Conservation (phyloP, 1,139 yeast species). For the Arxiozyma slooffiae region DNA sequence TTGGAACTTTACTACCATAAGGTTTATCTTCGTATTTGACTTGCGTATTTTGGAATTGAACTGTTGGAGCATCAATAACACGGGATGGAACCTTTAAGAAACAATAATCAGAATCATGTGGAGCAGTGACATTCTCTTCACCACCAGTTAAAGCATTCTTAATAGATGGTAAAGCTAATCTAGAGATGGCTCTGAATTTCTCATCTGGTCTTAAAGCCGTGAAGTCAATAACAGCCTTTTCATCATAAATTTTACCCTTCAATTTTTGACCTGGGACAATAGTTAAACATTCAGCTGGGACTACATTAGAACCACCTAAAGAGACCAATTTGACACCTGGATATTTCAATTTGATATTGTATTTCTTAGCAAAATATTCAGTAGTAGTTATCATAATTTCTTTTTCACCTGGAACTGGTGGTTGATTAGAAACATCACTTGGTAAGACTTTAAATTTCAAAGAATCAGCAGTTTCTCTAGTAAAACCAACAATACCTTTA, state of each 20-base stretch:
- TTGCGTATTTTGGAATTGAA: slow-evolving; percentile 10
- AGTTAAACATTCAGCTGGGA: slow-evolving; percentile 18
- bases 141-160: slow-evolving; percentile 9
- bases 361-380: slow-evolving; percentile 13
- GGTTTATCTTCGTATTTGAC: slow-evolving; percentile 12
- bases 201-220: slow-evolving; percentile 18
- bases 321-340: slow-evolving; percentile 16
- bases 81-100: slow-evolving; percentile 19
- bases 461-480: slow-evolving; percentile 17
- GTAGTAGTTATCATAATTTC: slow-evolving; percentile 10
- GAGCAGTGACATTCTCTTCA: slow-evolving; percentile 7
- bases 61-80: slow-evolving; percentile 18
- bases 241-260: slow-evolving; percentile 14
- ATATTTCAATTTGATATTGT: slow-evolving; percentile 14
- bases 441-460: slow-evolving; percentile 10
- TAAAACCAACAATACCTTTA: slow-evolving; percentile 14
- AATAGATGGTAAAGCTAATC: slow-evolving; percentile 16
- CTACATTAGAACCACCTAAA: slow-evolving; percentile 15
- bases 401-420: slow-evolving; percentile 9
- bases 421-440: slow-evolving; percentile 8
- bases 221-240: slow-evolving; percentile 13
- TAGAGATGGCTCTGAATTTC: slow-evolving; percentile 13
- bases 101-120: slow-evolving; percentile 7
- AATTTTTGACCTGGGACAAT: slow-evolving; percentile 20
- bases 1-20: slow-evolving; percentile 8